Evolutionary conservation across 1,139 yeast genomes (phyloP), one percentile per base, ranked within the genome.

Genomic region (Trichomonascaceae sp.): DNA sequence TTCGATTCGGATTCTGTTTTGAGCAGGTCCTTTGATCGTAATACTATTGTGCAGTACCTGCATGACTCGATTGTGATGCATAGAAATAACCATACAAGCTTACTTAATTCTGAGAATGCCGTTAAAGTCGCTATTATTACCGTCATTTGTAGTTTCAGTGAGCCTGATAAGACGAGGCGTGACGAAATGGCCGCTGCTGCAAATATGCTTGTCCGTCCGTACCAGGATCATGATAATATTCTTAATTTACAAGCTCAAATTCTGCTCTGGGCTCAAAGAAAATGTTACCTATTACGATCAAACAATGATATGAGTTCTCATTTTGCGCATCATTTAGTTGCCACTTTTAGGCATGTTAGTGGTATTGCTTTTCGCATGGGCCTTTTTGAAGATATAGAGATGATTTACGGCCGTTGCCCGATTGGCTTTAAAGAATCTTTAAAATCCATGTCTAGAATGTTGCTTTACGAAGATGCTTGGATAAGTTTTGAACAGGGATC

Each of bases 401-500:
- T 32, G 9, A n/a, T 39, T 9, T 46, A 30, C 15, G 20, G 13
- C n/a, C 9, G 6, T 1, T 18, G 38, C 13, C 15, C 41, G 19
- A 22, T 4, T 8, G 24, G 41, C 41, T 46, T 46, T 7, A 24
- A 39, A 30, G 22, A 10, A 4, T 46, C 49, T 6, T n/a, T 46
- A n/a, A 46, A 46, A 32, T 12, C 13, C 39, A n/a, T 46, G 41
- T 27, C 43, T 19, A 18, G 43, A 17, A 12, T 27, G 13, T 7
- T 46, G 17, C 41, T 46, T 10, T 20, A 6, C 10, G 49, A 46
- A 30, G 49, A 46, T 18, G 17, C 15, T n/a, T 46, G 49, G 49
- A 36, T 30, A 20, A 30, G 49, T 22, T 46, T 46, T 46, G 38
- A 46, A n/a, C 49, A 17, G 13, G 49, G 49, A 30, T 30, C 41